These are phyloP conservation scores for Dactylellina sp. DNA, from an alignment of 2,329 filamentous ascomycete genomes.

Conservation along the genomic window DNA sequence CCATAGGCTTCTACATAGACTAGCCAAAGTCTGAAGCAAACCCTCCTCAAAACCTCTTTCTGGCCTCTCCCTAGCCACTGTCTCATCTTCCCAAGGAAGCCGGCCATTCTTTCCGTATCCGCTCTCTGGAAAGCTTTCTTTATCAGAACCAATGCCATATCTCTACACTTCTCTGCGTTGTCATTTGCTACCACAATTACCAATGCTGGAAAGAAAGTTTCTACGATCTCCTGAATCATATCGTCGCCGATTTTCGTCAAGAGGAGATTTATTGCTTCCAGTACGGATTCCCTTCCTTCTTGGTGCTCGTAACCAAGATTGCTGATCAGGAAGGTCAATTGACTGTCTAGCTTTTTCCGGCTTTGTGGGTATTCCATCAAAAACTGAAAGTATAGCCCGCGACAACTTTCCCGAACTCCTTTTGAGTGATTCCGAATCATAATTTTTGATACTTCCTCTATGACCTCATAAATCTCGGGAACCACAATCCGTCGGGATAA, in stretches of 20 bases:
- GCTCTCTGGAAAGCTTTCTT: conserved; percentile 83
- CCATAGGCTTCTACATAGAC: conserved; percentile 76
- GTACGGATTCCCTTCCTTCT: conserved; percentile 88
- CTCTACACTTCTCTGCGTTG: conserved; percentile 83
- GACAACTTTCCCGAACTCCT: conserved; percentile 84
- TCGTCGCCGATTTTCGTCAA: conserved; percentile 85
- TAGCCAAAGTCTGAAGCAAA: conserved; percentile 82
- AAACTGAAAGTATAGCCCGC: conserved; percentile 93
- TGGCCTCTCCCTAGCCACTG: conserved; percentile 81
- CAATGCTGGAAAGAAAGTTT: conserved; percentile 85
- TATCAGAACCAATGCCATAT: conserved; percentile 82
- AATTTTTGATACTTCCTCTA: conserved; percentile 87
- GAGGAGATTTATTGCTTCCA: conserved; percentile 90
- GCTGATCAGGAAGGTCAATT: conserved; percentile 86
- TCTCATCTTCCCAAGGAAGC: conserved; percentile 77
- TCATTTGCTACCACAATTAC: conserved; percentile 90
- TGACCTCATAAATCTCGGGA: conserved; percentile 86
- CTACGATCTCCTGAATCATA: conserved; percentile 82
- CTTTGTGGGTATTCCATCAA: conserved; percentile 93
- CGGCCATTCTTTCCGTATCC: conserved; percentile 76
- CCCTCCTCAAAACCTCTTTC: conserved; percentile 76
- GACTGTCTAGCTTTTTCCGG: conserved; percentile 87
- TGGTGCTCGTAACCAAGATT: conserved; percentile 92
- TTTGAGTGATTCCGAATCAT: conserved; percentile 97
- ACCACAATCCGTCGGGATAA: conserved; percentile 87